Evolutionary conservation across 495 filamentous ascomycete genomes (phyloP).

Genomic region (Barbatosphaeria neglecta): DNA sequence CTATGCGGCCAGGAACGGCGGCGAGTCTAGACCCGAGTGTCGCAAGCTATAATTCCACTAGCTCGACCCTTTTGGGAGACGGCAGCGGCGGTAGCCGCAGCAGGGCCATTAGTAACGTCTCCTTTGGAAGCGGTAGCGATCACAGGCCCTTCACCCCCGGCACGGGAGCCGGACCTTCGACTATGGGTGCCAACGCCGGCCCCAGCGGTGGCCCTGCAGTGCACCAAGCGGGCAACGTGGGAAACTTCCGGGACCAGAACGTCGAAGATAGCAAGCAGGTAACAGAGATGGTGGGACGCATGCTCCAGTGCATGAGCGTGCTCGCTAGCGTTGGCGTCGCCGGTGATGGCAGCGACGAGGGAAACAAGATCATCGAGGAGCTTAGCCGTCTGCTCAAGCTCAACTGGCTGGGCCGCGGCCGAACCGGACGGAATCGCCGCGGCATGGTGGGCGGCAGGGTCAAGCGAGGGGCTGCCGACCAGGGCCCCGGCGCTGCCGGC

Average conservation of each 20-base stretch:
- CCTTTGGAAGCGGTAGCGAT: constrained; percentile 40
- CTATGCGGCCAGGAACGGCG: constrained; percentile 53
- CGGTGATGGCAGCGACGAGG: constrained; percentile 40
- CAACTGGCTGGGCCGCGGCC: constrained; percentile 87
- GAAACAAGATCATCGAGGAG: constrained; percentile 69
- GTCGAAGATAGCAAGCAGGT: constrained; percentile 68
- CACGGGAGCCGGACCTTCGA: constrained; percentile 19
- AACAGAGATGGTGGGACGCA: constrained; percentile 86
- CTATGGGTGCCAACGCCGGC: constrained; percentile 8
- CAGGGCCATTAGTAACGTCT: constrained; percentile 81
- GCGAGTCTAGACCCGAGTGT: constrained; percentile 59
- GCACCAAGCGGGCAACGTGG: constrained; percentile 16
- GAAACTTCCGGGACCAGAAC: constrained; percentile 31
- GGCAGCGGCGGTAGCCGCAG: constrained; percentile 45
- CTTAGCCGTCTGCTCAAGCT: constrained; percentile 78
- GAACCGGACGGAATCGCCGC: constrained; percentile 78
- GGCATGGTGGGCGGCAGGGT: constrained; percentile 61
- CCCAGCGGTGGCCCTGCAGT: constrained; percentile 12
- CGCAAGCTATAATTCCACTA: constrained; percentile 64
- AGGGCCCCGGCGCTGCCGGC: not conserved
- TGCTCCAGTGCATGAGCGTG: constrained; percentile 94
- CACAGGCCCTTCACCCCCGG: constrained; percentile 40
- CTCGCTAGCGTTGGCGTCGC: constrained; percentile 53
- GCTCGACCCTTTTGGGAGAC: constrained; percentile 55
- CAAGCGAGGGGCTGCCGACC: constrained; percentile 14